A percentile compares a stretch with the other conserved stretches of the same genome.
These are phyloP conservation scores for Tuber indicum DNA, from an alignment of 495 filamentous ascomycete genomes.

Conservation along the genomic window DNA sequence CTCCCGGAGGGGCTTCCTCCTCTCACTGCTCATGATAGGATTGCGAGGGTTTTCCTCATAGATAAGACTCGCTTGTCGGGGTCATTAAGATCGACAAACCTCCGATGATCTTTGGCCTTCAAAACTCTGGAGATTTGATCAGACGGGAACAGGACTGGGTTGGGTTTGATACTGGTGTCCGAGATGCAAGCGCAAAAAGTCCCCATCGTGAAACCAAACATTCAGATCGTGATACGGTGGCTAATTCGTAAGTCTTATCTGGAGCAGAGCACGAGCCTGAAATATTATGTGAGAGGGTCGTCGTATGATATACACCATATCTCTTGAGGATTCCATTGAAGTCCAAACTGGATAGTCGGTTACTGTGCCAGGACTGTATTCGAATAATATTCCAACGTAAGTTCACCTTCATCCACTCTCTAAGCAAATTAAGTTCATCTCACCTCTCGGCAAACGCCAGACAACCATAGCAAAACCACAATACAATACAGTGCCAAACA, in stretches of 20 bases:
- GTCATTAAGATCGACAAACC: not conserved
- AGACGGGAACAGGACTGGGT: not conserved
- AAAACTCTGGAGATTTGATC: not conserved
- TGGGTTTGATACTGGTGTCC: not conserved
- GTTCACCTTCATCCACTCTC: not conserved
- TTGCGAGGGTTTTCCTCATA: not conserved
- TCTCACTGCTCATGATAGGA: not conserved
- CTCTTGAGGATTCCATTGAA: not conserved
- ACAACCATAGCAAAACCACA: not conserved
- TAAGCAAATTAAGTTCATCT: not conserved
- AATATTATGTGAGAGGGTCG: not conserved
- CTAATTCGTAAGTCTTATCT: not conserved
- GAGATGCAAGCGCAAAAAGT: not conserved
- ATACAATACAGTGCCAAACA: not conserved
- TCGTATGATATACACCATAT: not conserved
- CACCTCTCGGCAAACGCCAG: not conserved
- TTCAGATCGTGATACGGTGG: not conserved
- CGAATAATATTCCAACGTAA: not conserved
- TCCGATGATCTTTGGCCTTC: not conserved
- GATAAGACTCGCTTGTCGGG: not conserved
- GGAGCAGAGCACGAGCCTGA: not conserved
- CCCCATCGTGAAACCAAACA: not conserved
- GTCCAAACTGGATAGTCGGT: not conserved
- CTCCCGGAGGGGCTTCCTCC: not conserved
- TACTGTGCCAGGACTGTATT: not conserved